Evolutionary conservation across 306 rosid genomes (phyloP), one percentile per base, ranked within the genome.

Genomic region (Castanopsis chinensis): DNA sequence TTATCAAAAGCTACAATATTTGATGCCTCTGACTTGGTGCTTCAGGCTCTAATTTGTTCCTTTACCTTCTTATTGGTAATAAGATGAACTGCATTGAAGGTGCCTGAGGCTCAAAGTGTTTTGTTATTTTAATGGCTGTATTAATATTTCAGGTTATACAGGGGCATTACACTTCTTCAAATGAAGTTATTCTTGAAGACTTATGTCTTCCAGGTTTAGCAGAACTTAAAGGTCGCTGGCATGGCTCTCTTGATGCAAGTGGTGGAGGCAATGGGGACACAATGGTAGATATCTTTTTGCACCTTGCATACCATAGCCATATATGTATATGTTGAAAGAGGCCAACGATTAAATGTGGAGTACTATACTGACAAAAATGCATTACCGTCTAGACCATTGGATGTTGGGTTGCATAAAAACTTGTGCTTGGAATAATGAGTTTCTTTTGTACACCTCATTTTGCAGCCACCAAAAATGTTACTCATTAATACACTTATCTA

Each of bases 221-320:
- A 80, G 99, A 95, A 79, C 89, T 92, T 76, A 89, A 83, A 89
- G 98, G 99, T 76, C 83, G 80, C 27, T 95, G 98, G 98, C 91
- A 41, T 84, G 99, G 98, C 74, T 95, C 96, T 88, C 92, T 95
- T 74, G 90, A 88, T 83, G 99, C 99, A 41, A 91, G 94, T 79
- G 99, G 99, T 35, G 99, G 99, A 60, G 97, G 99, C 85, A 91
- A 92, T 83, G 99, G 94, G 74, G 99, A 95, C 86, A 95, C 99
- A 56, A 82, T 86, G 97, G 99, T 95, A 87, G 72, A 82, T 53
- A 65, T 71, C 57, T 72, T 69, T 69, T 64, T 32, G 28, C 13
- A 86, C 72, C 80, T 83, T 69, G 21, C 52, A 67, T 81, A 61
- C 80, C 53, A 74, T 17, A 77, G 53, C 14, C 61, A 43, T 63